A percentile compares a stretch with the other conserved stretches of the same genome.
Conservation (phyloP, 1,139 yeast genomes). For the Lodderomyces oxycetoniae region DNA sequence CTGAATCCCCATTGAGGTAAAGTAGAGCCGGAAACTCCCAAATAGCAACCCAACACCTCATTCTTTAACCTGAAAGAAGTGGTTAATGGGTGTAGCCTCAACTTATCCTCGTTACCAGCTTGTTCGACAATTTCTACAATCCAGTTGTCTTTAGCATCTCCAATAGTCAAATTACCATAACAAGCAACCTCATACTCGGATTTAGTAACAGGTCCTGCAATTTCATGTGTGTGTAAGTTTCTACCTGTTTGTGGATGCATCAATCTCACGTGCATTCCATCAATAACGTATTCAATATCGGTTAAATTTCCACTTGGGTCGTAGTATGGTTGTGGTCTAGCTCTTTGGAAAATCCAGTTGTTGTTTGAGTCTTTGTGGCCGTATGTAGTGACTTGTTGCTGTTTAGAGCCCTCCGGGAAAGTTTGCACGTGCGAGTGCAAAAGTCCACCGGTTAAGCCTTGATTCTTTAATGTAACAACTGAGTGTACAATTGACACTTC, state of each 20-base stretch:
- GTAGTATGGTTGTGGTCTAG: constrained; percentile 55
- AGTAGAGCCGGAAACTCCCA: constrained; percentile 72
- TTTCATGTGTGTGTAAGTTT: constrained; percentile 83
- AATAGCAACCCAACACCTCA: constrained; percentile 70
- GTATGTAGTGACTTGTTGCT: constrained; percentile 94
- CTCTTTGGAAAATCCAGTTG: constrained; percentile 81
- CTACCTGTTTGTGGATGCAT: constrained; percentile 80
- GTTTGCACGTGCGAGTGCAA: constrained; percentile 93
- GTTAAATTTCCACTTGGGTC: constrained; percentile 47
- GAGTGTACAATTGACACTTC: constrained; percentile 81
- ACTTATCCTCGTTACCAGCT: constrained; percentile 61
- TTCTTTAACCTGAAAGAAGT: constrained; percentile 76
- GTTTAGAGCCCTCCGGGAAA: constrained; percentile 92
- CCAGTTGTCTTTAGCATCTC: constrained; percentile 95
- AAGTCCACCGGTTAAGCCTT: constrained; percentile 88
- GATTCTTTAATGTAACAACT: constrained; percentile 74
- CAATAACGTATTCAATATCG: constrained; percentile 54
- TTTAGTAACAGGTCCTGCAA: constrained; percentile 75
- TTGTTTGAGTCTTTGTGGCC: constrained; percentile 90
- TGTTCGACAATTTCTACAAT: constrained; percentile 80
- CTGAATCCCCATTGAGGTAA: constrained; percentile 98
- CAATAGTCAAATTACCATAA: constrained; percentile 82
- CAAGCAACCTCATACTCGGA: constrained; percentile 81
- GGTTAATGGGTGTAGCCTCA: constrained; percentile 78
- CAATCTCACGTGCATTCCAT: constrained; percentile 74